Base-by-base conservation (phyloP, 495 filamentous ascomycete genomes). In the Talaromyces proteolyticus region DNA sequence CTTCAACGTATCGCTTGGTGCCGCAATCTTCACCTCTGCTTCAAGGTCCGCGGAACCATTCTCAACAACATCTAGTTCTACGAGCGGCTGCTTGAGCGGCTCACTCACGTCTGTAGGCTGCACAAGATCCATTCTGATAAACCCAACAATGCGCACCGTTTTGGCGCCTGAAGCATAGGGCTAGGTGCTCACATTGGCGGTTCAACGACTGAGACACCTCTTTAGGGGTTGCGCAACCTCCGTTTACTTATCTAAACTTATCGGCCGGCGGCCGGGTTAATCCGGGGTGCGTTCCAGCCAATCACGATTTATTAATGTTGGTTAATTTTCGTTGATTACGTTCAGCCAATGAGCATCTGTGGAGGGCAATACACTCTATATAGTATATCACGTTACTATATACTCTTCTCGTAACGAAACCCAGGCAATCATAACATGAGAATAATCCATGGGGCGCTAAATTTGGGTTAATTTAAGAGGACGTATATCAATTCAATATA, bases 61-160 rank as follows among this genome's bases (percentile, higher is more conserved):
- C 42, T 76, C 65, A 19, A 74, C 63, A 47, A 65, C 59, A 52
- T 65, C 69, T 54, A 77, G 62, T 50, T 76, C 74, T 50, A 76
- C 62, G 51, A 69, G 60, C 43, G 74, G 68, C 24, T 58, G 55
- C 58, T 73, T 72, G 44, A 75, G 60, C 54, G 68, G 53, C 36
- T 65, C 61, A 44, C 44, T 60, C 57, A 67, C 58, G 53, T 57
- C 60, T 50, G 68, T 63, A 56, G 64, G 64, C 68, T 68, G 63
- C 65, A 62, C 57, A 50, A 69, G 57, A 57, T 73, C 66, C 71
- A 74, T 73, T 57, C 62, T 70, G 58, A 53, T 52, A 55, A 55
- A 61, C 60, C 61, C 61, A 61, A 57, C 66, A 60, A 57, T 16
- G 46, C 34, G 19, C 46, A 34, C 38, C 47, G 21, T 36, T 36